Conservation (phyloP, 176 grass and related monocot species). For the Aegilops umbellulata region DNA sequence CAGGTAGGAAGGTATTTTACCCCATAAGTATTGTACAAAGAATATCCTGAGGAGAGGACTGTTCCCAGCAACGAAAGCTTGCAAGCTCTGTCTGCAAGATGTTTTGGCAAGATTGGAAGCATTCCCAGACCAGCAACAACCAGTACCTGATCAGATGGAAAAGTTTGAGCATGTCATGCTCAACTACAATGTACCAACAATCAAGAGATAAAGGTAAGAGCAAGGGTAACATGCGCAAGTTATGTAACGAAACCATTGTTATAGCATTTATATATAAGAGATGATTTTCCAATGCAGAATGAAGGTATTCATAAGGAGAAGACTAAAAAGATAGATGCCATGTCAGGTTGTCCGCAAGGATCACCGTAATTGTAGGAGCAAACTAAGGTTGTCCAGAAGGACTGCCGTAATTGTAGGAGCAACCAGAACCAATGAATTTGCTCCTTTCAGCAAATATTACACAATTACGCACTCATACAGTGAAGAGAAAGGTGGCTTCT, state of each 20-base stretch:
- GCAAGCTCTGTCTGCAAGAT: constrained; percentile 76
- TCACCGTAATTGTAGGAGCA: background rate
- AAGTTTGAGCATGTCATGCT: background rate
- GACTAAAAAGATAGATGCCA: background rate
- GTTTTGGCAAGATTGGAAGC: constrained; percentile 67
- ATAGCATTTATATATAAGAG: background rate
- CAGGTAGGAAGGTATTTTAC: constrained; percentile 45
- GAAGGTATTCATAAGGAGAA: background rate
- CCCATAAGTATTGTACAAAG: constrained; percentile 69
- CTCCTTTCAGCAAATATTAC: background rate
- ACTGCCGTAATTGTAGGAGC: background rate
- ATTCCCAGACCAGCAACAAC: constrained; percentile 87
- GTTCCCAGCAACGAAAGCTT: constrained; percentile 88
- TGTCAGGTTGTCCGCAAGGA: background rate
- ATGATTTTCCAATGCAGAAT: background rate
- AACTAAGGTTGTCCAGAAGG: background rate
- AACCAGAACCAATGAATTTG: constrained; percentile 3
- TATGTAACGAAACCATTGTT: too few relatives aligned
- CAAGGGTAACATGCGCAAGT: background rate
- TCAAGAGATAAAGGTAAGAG: background rate
- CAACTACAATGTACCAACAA: background rate
- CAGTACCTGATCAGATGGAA: constrained; percentile 56
- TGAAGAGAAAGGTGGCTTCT: background rate
- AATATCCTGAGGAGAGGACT: constrained; percentile 60
- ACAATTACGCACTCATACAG: background rate